Conservation (phyloP, 73 alveolate species). For the Tetrahymena borealis region DNA sequence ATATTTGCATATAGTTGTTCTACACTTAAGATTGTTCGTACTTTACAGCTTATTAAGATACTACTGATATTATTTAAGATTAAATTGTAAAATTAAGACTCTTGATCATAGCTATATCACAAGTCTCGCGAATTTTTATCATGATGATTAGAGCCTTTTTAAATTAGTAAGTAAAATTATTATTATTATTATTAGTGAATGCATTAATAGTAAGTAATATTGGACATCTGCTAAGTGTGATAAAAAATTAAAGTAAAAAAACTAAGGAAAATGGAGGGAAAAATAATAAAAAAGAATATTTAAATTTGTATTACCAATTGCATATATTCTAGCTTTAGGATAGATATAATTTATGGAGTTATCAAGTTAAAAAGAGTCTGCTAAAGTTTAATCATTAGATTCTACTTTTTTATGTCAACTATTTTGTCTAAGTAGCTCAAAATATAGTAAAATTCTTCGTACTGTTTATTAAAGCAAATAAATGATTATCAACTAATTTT, state of each 20-base stretch:
- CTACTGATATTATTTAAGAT: background rate
- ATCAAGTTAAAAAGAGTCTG: background rate
- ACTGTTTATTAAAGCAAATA: background rate
- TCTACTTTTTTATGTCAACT: background rate
- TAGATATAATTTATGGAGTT: background rate
- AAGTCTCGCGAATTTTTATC: background rate
- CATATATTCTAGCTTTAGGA: background rate
- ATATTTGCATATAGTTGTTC: background rate
- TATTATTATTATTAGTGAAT: no score
- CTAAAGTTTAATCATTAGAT: background rate
- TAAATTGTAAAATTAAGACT: background rate
- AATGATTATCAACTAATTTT: background rate
- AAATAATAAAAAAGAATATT: background rate
- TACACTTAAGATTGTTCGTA: background rate
- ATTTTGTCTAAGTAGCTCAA: background rate
- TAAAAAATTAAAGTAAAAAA: background rate
- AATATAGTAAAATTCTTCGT: background rate
- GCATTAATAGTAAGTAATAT: no score
- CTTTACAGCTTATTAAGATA: background rate
- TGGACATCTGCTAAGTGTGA: no score
- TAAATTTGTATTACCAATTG: background rate
- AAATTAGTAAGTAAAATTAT: no score
- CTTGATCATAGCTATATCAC: background rate
- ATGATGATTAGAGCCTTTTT: background rate
- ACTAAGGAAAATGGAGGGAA: background rate